Evolutionary conservation across 1,284 basidiomycete genomes (phyloP), one percentile per base, ranked within the genome.

Genomic region (Sanghuangporus sanghuang): DNA sequence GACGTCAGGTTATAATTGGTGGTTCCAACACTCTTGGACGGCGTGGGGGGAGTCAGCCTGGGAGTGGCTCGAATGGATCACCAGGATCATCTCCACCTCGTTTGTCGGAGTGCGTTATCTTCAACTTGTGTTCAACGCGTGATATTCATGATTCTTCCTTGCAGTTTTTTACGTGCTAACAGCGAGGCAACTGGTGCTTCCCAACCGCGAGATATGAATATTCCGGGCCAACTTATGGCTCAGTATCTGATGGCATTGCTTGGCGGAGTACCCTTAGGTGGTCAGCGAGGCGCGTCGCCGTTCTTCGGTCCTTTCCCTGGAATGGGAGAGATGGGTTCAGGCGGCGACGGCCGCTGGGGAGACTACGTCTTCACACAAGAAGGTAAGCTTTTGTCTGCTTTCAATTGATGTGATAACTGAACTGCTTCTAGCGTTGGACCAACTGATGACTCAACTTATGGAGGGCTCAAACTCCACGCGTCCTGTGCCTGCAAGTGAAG

Each of bases 281-380:
- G 68, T 23, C 70, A 23, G 14, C 53, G 67, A 42, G 72, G 71
- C 4, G 8, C 50, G 42, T 46, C 57, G 68, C 78, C 79, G 5
- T 71, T 81, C 57, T 62, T 74, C 32, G 78, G 79, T 27, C 53
- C 82, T 62, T 71, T 81, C 59, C 44, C 44, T 7, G 76, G 73
- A 48, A 23, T 72, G 64, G 66, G 71, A 52, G 72, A 72, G 64
- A 68, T 71, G 63, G 72, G 77, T 3, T 67, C 77, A 27, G 78
- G 79, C 64, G 4, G 27, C 21, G 72, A 73, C 50, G 86, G 87
- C 18, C 75, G 83, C 68, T 84, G 85, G 85, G 91, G 91, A 9
- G 90, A 93, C 71, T 93, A 92, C 76, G 90, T 90, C 11, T 89
- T 92, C 70, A 89, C 85, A 67, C 90, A 93, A 75, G 88, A 92